phyloP scores from a whole-genome alignment of 176 grass and related monocot genomes.

The Hyparrhenia diplandra region DNA sequence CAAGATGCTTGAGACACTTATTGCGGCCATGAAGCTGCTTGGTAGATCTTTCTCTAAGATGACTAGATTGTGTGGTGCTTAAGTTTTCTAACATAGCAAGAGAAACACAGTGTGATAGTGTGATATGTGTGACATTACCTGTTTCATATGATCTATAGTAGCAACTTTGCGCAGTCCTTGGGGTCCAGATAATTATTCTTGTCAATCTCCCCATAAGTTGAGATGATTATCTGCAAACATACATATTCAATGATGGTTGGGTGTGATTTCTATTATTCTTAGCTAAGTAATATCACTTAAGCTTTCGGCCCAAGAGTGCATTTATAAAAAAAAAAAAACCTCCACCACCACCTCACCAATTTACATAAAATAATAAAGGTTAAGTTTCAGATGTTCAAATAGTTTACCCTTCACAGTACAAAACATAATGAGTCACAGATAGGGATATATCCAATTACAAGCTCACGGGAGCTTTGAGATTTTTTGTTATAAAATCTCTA shows the following conservation, averaged over 20 bases:
- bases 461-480: not conserved
- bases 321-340: not conserved
- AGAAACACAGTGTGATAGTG: not conserved
- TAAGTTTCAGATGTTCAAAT: not conserved
- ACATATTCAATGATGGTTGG: not conserved
- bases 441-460: not conserved
- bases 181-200: slow-evolving; percentile 78
- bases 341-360: not conserved
- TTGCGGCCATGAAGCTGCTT: not conserved
- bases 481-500: not conserved
- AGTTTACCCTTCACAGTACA: not conserved
- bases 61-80: not conserved
- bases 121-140: slow-evolving; percentile 49
- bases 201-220: slow-evolving; percentile 77
- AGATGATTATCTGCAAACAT: slow-evolving; percentile 73
- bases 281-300: not conserved
- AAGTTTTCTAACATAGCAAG: not conserved
- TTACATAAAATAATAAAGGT: too few relatives aligned
- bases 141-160: slow-evolving; percentile 93
- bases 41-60: not conserved
- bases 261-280: not conserved
- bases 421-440: not conserved
- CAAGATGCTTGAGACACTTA: not conserved
- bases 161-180: slow-evolving; percentile 90
- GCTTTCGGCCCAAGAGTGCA: not conserved